A percentile compares a stretch with the other conserved stretches of the same genome.
These are phyloP conservation scores for Lentinus brumalis DNA, from an alignment of 768 basidiomycete species.

Conservation along the genomic window DNA sequence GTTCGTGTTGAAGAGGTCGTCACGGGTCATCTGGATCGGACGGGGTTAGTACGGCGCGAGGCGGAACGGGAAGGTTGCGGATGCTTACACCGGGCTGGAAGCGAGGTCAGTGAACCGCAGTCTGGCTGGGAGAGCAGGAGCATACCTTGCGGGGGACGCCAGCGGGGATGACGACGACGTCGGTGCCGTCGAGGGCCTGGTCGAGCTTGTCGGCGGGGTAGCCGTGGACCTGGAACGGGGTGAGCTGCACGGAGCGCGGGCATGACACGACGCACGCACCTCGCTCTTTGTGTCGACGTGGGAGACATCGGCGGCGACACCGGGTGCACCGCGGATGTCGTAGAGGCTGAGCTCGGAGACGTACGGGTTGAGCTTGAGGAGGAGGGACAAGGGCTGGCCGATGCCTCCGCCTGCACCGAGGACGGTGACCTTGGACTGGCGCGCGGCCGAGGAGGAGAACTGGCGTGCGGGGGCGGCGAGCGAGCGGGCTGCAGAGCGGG, in stretches of 20 bases:
- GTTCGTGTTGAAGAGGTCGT: constrained; percentile 97
- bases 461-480: constrained; percentile 58
- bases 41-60: constrained; percentile 27
- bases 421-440: constrained; percentile 88
- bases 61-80: constrained; percentile 1
- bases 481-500: constrained; percentile 62
- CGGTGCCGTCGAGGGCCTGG: constrained; percentile 82
- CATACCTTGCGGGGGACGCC: constrained; percentile 88
- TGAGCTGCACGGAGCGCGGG: background rate
- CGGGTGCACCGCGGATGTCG: constrained; percentile 94
- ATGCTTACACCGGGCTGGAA: constrained; percentile 78
- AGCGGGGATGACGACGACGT: constrained; percentile 97
- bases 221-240: constrained; percentile 62
- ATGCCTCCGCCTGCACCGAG: constrained; percentile 99
- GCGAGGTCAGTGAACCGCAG: constrained; percentile 17
- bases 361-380: constrained; percentile 91
- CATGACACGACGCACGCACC: constrained; percentile 44
- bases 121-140: too few relatives aligned
- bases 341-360: constrained; percentile 86
- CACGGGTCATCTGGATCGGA: constrained; percentile 83
- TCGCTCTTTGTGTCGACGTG: constrained; percentile 87
- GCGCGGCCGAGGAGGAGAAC: constrained; percentile 75
- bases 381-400: constrained; percentile 93
- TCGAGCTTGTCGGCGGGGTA: constrained; percentile 87
- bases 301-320: constrained; percentile 96